Conservation (phyloP, 495 filamentous ascomycete genomes). For the Annulohypoxylon maeteangense region DNA sequence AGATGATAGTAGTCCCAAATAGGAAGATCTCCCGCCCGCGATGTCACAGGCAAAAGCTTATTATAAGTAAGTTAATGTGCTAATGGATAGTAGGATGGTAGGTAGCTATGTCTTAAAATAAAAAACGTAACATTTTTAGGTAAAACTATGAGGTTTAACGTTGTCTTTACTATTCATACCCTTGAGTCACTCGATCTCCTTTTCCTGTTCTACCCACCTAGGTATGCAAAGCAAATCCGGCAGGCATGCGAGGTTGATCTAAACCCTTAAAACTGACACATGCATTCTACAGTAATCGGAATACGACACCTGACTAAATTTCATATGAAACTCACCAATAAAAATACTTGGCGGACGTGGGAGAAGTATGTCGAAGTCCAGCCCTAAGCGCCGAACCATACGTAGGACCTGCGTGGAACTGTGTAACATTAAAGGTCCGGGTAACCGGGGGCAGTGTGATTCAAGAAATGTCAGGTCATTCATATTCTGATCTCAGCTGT, state of each 20-base stretch:
- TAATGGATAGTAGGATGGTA: neutral
- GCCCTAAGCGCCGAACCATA: conserved; percentile 11
- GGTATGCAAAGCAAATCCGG: neutral
- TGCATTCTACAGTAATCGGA: neutral
- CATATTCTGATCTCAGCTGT: neutral
- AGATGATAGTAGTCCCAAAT: neutral
- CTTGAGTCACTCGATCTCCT: neutral
- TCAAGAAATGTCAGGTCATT: conserved; percentile 10
- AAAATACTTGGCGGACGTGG: neutral
- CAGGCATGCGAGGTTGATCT: neutral
- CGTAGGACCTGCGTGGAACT: neutral
- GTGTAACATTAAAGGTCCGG: neutral
- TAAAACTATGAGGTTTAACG: neutral
- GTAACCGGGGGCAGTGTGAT: neutral
- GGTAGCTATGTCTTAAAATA: neutral
- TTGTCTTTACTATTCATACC: neutral
- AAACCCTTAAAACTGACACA: neutral
- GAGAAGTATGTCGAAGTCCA: neutral
- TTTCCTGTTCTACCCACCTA: neutral
- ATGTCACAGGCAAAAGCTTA: neutral
- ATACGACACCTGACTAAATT: neutral
- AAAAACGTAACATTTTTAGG: conserved; percentile 3
- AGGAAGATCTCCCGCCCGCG: neutral
- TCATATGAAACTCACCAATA: conserved; percentile 6
- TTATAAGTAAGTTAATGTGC: neutral